Evolutionary conservation across 2,329 filamentous ascomycete species (phyloP).

Genomic region (Tricladium varicosporioides): DNA sequence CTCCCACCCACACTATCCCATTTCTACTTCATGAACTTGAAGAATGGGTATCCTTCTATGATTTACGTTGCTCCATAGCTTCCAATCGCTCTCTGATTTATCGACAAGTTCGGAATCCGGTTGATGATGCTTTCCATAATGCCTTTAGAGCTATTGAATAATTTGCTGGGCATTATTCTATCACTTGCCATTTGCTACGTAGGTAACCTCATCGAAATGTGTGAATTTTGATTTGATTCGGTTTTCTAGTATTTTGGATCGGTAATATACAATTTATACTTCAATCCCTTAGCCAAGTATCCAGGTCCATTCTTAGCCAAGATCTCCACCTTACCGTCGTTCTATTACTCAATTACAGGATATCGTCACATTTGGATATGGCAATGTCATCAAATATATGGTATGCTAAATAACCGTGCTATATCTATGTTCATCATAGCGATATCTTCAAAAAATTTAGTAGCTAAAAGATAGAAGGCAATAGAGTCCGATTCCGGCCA

Average conservation of each 20-base stretch:
- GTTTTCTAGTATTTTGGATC: background rate
- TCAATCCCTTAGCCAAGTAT: background rate
- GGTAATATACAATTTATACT: background rate
- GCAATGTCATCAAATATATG: conserved; percentile 3
- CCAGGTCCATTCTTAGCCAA: background rate
- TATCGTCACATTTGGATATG: background rate
- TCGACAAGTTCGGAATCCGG: too few species aligned
- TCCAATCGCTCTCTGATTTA: too few species aligned
- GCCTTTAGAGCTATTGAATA: background rate
- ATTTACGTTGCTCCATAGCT: too few species aligned
- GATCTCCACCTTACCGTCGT: background rate
- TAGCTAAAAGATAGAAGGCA: background rate
- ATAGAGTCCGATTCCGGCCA: background rate
- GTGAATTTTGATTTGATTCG: background rate
- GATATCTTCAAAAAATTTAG: background rate
- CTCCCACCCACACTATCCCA: too few species aligned
- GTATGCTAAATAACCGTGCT: background rate
- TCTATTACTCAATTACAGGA: background rate
- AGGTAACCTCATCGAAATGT: background rate
- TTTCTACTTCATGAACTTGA: too few species aligned
- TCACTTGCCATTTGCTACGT: background rate
- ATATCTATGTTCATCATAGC: background rate
- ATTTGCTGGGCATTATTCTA: background rate
- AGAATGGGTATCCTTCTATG: too few species aligned
- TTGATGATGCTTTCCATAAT: background rate